These are phyloP conservation scores for Podaxis carcinomalis DNA, from an alignment of 768 basidiomycete genomes.

Conservation along the genomic window DNA sequence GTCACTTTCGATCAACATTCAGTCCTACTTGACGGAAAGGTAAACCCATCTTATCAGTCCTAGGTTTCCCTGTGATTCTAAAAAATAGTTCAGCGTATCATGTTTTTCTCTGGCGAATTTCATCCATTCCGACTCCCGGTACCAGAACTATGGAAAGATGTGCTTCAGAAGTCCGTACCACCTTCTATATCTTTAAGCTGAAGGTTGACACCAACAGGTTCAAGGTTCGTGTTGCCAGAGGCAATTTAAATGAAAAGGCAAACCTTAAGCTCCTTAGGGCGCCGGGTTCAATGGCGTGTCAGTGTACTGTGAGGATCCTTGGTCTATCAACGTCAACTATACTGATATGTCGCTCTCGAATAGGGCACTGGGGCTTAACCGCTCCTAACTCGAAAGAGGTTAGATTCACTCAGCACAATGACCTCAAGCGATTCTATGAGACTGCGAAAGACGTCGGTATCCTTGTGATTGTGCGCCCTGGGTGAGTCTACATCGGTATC, in stretches of 20 bases:
- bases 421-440: constrained; percentile 53
- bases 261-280: constrained; percentile 28
- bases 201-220: neutral
- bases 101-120: constrained; percentile 64
- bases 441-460: constrained; percentile 60
- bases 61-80: neutral
- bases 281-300: constrained; percentile 65
- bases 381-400: constrained; percentile 56
- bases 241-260: neutral
- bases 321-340: constrained; percentile 24
- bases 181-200: neutral
- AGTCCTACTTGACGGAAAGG: constrained; percentile 30
- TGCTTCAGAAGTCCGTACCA: constrained; percentile 47
- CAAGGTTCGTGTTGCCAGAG: neutral
- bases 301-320: constrained; percentile 47
- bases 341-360: constrained; percentile 14
- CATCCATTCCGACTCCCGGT: constrained; percentile 67
- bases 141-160: constrained; percentile 62
- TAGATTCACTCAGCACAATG: constrained; percentile 57
- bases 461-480: constrained; percentile 64
- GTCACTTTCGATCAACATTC: constrained; percentile 34
- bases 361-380: constrained; percentile 62
- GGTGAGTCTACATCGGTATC: constrained; percentile 28
- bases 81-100: constrained; percentile 30
- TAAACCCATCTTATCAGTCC: neutral